phyloP scores from a whole-genome alignment of 208 protist genomes.

The Willaertia magna region DNA sequence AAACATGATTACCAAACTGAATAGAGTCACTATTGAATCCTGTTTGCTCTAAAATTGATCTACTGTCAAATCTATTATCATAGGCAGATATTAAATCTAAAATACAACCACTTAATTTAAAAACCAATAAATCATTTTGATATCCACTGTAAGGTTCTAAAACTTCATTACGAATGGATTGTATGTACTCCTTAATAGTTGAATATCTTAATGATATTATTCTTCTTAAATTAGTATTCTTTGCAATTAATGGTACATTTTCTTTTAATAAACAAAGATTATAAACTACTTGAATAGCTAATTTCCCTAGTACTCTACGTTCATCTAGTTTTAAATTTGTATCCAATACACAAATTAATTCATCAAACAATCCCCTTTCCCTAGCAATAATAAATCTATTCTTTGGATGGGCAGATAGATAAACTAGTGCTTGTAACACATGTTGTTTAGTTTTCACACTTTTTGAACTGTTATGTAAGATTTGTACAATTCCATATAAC shows the following conservation, averaged over 20 bases:
- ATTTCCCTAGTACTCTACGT: background rate
- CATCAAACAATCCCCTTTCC: background rate
- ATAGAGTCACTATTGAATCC: background rate
- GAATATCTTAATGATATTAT: background rate
- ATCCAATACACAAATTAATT: background rate
- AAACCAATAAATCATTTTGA: background rate
- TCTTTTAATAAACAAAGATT: constrained; percentile 1
- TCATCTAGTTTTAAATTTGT: background rate
- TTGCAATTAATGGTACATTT: constrained; percentile 1
- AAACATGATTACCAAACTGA: background rate
- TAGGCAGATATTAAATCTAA: background rate
- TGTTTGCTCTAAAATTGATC: background rate
- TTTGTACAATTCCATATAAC: background rate
- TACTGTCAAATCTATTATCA: background rate
- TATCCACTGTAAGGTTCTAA: background rate
- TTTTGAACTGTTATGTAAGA: background rate
- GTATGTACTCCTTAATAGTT: background rate
- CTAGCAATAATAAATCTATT: background rate
- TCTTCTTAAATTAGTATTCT: background rate
- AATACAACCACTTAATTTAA: background rate
- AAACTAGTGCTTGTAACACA: background rate
- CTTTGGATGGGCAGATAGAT: background rate
- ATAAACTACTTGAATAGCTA: background rate
- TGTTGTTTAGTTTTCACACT: background rate
- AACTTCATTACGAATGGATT: background rate